Percentiles rank a stretch among this genome's conserved stretches.
These are phyloP conservation scores for Pseudogymnoascus sp. DNA, from an alignment of 2,329 filamentous ascomycete species.

Conservation along the genomic window DNA sequence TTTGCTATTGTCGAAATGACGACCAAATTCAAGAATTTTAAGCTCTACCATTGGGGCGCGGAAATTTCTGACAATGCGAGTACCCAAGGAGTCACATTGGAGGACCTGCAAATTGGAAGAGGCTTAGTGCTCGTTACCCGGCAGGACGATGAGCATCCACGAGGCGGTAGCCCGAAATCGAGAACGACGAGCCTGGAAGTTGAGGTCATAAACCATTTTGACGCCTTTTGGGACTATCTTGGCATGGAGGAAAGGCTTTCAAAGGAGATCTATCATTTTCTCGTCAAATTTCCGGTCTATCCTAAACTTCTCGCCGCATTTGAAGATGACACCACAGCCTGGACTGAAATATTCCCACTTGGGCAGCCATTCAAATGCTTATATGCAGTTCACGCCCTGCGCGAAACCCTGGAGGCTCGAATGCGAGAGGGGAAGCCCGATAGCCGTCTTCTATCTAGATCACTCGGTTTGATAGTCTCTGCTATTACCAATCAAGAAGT, in stretches of 20 bases:
- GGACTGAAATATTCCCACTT: constrained; percentile 59
- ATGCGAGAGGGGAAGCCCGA: constrained; percentile 13
- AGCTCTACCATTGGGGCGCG: constrained; percentile 63
- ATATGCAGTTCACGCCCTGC: constrained; percentile 64
- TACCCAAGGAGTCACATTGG: constrained; percentile 55
- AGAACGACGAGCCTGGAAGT: constrained; percentile 61
- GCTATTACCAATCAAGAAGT: constrained; percentile 55
- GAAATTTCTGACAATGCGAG: constrained; percentile 55
- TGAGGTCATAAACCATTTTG: constrained; percentile 75
- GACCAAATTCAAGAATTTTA: constrained; percentile 72
- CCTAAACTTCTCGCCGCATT: constrained; percentile 55
- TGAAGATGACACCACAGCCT: constrained; percentile 44
- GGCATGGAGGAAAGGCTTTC: constrained; percentile 65
- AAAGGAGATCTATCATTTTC: constrained; percentile 63
- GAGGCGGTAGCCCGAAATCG: constrained; percentile 40
- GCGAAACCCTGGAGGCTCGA: constrained; percentile 46
- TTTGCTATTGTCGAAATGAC: constrained; percentile 58
- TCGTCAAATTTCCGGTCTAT: constrained; percentile 64
- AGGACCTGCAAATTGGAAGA: constrained; percentile 59
- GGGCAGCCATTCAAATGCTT: constrained; percentile 66
- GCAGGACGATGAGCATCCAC: constrained; percentile 41
- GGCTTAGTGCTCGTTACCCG: constrained; percentile 62
- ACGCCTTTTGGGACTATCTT: constrained; percentile 75
- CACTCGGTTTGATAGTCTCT: constrained; percentile 49
- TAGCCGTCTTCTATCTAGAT: constrained; percentile 30